A percentile compares a stretch with the other conserved stretches of the same genome.
Conservation (phyloP, 2,329 filamentous ascomycete species). For the Cyphellophora attinorum region DNA sequence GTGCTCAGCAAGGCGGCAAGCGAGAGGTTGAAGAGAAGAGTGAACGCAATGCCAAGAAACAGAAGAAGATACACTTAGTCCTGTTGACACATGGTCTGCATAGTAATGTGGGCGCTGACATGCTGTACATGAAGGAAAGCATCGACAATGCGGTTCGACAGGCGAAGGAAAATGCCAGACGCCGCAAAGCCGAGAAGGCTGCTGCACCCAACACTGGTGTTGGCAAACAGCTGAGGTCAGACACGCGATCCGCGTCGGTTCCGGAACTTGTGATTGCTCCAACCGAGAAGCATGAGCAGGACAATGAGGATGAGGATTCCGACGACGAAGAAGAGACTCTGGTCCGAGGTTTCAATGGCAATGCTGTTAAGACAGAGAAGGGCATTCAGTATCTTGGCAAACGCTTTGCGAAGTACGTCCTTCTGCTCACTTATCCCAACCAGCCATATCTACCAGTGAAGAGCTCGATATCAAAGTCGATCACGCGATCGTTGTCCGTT, state of each 20-base stretch:
- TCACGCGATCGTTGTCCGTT: conserved; percentile 38
- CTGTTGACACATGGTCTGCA: conserved; percentile 89
- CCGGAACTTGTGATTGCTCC: conserved; percentile 15
- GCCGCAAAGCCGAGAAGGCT: conserved; percentile 44
- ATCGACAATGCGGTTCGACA: conserved; percentile 77
- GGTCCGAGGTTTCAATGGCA: conserved; percentile 47
- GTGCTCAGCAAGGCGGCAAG: conserved; percentile 14
- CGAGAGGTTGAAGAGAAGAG: conserved; percentile 11
- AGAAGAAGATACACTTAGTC: conserved; percentile 80
- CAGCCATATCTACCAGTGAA: conserved; percentile 72
- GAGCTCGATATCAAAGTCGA: conserved; percentile 39
- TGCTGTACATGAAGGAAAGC: conserved; percentile 95
- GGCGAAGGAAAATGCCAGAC: conserved; percentile 59
- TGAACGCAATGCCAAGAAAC: conserved; percentile 37
- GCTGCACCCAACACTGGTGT: conserved; percentile 27
- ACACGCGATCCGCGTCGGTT: conserved; percentile 12
- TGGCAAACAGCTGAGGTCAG: conserved; percentile 9
- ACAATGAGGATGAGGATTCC: conserved; percentile 64
- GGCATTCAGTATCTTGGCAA: conserved; percentile 97
- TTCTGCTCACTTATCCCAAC: conserved; percentile 86
- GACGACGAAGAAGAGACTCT: conserved; percentile 42
- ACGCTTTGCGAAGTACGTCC: conserved; percentile 79
- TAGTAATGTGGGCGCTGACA: conserved; percentile 89
- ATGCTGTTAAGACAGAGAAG: conserved; percentile 67
- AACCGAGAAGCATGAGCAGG: conserved; percentile 27